These are phyloP conservation scores for Yamadazyma triangularis DNA, from an alignment of 1,139 yeast species.

Conservation along the genomic window DNA sequence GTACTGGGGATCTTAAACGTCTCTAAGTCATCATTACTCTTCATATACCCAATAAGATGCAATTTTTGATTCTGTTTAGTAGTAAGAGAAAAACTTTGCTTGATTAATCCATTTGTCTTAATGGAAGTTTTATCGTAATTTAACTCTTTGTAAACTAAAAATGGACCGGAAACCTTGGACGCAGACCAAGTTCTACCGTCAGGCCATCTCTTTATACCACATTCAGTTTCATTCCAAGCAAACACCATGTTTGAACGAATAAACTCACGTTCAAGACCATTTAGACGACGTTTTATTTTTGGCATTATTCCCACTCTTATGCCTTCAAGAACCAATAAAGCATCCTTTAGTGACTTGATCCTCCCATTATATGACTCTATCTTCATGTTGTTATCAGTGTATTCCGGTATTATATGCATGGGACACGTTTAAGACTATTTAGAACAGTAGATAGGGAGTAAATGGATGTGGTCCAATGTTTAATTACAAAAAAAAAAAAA, in stretches of 20 bases:
- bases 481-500: background rate
- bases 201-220: conserved; percentile 75
- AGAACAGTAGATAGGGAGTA: background rate
- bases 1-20: conserved; percentile 11
- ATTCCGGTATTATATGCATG: conserved; percentile 16
- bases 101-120: conserved; percentile 48
- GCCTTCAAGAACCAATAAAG: conserved; percentile 63
- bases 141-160: conserved; percentile 61
- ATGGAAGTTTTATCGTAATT: conserved; percentile 23
- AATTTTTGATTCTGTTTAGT: conserved; percentile 47
- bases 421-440: background rate
- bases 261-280: conserved; percentile 50
- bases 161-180: conserved; percentile 62
- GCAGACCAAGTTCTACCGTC: conserved; percentile 74
- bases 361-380: conserved; percentile 63
- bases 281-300: conserved; percentile 52
- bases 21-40: conserved; percentile 2
- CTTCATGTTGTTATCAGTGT: conserved; percentile 4
- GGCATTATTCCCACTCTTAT: conserved; percentile 56
- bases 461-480: too few relatives aligned
- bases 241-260: conserved; percentile 60
- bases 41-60: conserved; percentile 52
- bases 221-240: conserved; percentile 67
- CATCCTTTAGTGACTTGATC: conserved; percentile 55
- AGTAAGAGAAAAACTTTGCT: conserved; percentile 54